A percentile compares a stretch with the other conserved stretches of the same genome.
Conservation (phyloP, 805 yeast species). For the Candida broadrunensis region DNA sequence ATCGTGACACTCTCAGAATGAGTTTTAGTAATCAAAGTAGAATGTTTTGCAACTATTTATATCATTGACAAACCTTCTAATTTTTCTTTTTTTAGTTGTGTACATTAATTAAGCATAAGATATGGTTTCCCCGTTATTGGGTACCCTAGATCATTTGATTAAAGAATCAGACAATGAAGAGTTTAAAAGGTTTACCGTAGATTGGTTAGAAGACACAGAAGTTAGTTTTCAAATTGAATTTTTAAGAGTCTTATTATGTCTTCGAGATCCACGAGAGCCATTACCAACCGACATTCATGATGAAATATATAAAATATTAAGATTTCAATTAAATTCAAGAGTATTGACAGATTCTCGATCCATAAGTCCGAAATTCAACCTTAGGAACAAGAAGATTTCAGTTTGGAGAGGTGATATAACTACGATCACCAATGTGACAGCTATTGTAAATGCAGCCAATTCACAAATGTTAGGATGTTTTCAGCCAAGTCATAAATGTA, state of each 20-base stretch:
- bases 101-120: no score
- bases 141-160: neutral
- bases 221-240: slow-evolving; percentile 1
- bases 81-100: no score
- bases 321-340: neutral
- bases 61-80: no score
- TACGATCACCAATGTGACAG: slow-evolving; percentile 1
- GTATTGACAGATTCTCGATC: neutral
- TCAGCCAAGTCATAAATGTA: slow-evolving; percentile 6
- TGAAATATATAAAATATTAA: neutral
- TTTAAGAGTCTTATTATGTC: slow-evolving; percentile 1
- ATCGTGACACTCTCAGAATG: no score
- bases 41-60: no score
- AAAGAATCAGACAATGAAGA: neutral
- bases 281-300: slow-evolving; percentile 1
- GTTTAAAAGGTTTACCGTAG: neutral
- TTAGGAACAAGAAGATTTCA: slow-evolving; percentile 1
- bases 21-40: no score
- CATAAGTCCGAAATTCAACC: neutral
- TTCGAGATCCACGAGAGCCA: neutral
- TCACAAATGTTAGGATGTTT: slow-evolving; percentile 4
- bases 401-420: slow-evolving; percentile 6
- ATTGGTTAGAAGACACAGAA: slow-evolving; percentile 1
- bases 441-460: slow-evolving; percentile 6
- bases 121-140: neutral